phyloP scores from a whole-genome alignment of 2,329 filamentous ascomycete genomes.

The Delphinella strobiligena region DNA sequence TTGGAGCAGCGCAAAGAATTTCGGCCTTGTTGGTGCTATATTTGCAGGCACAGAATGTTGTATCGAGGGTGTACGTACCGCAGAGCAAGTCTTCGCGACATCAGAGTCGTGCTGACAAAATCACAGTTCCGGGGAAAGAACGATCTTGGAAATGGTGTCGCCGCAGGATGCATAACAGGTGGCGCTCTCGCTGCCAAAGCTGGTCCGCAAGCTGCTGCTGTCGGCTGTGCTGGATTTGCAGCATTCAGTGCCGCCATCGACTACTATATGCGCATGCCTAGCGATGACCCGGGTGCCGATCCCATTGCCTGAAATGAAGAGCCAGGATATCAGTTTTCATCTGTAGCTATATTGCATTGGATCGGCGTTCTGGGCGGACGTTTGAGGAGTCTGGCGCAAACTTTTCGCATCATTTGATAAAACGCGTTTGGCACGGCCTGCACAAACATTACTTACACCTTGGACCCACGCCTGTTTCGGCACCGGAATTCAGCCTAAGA shows the following conservation, averaged over 20 bases:
- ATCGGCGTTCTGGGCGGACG: background rate
- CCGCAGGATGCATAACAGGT: constrained; percentile 82
- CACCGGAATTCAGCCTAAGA: background rate
- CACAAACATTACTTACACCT: no score
- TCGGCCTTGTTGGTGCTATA: constrained; percentile 81
- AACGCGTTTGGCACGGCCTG: no score
- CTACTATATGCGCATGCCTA: constrained; percentile 71
- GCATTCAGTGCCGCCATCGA: constrained; percentile 89
- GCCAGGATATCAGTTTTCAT: no score
- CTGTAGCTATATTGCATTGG: no score
- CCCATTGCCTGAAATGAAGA: constrained; percentile 21
- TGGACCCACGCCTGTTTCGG: no score
- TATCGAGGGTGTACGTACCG: constrained; percentile 64
- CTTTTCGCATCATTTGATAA: no score
- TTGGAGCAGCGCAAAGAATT: constrained; percentile 80
- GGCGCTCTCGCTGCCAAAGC: constrained; percentile 77
- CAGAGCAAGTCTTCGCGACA: no score
- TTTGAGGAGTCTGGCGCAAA: no score
- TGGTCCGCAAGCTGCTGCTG: constrained; percentile 74
- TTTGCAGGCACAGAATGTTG: constrained; percentile 92
- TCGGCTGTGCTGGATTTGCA: constrained; percentile 88
- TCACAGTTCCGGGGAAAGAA: constrained; percentile 68
- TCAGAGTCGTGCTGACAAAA: background rate
- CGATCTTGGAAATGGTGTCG: constrained; percentile 76
- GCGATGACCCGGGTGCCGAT: constrained; percentile 22